Evolutionary conservation across 2,329 filamentous ascomycete genomes (phyloP).

Genomic region (Venturia effusa): DNA sequence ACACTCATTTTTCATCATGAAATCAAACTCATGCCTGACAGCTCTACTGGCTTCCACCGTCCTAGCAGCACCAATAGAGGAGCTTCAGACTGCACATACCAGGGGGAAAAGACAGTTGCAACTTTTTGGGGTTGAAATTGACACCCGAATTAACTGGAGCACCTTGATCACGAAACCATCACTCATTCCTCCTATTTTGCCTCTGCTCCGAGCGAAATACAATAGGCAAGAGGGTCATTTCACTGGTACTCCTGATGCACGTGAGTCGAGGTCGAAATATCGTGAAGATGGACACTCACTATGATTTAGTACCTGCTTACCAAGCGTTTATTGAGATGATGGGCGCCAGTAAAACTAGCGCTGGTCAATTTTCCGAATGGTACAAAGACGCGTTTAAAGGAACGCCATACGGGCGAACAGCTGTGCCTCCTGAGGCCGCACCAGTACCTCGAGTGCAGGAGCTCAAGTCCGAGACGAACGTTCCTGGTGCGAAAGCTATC

Average conservation of each 20-base stretch:
- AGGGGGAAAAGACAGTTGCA: neutral
- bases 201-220: neutral
- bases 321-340: neutral
- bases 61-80: neutral
- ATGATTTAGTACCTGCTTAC: neutral
- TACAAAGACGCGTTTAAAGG: neutral
- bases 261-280: neutral
- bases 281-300: neutral
- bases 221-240: neutral
- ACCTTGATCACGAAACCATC: neutral
- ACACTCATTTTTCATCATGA: neutral
- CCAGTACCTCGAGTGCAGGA: neutral
- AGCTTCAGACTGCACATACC: neutral
- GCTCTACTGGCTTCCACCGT: neutral
- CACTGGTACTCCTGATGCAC: neutral
- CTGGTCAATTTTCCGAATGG: neutral
- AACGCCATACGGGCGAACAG: neutral
- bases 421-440: neutral
- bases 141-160: neutral
- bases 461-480: neutral
- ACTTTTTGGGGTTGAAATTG: neutral
- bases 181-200: neutral
- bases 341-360: neutral
- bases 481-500: slow-evolving; percentile 8
- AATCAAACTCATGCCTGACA: neutral